phyloP scores from a whole-genome alignment of 2,329 filamentous ascomycete species.

The Neofusicoccum cordaticola region DNA sequence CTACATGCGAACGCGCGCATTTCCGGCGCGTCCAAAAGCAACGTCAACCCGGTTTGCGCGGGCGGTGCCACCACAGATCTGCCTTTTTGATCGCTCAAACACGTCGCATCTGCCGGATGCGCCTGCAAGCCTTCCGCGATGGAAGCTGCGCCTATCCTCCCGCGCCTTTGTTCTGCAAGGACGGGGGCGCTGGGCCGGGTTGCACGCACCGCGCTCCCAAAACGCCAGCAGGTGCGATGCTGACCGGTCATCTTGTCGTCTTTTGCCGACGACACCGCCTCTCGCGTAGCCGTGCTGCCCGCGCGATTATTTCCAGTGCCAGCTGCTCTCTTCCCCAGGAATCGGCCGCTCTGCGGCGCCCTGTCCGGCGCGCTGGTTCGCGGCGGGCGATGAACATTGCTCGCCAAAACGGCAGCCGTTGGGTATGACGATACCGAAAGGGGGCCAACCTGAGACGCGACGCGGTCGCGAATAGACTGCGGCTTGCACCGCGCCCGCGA shows the following conservation, averaged over 20 bases:
- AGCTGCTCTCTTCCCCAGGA: constrained; percentile 10
- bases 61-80: constrained; percentile 10
- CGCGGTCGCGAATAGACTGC: constrained; percentile 14
- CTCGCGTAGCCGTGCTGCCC: neutral
- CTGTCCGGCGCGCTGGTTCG: neutral
- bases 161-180: constrained; percentile 15
- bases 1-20: constrained; percentile 6
- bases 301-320: constrained; percentile 1
- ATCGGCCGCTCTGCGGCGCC: constrained; percentile 10
- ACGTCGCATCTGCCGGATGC: constrained; percentile 16
- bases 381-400: neutral
- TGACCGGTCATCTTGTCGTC: neutral
- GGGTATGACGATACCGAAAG: constrained; percentile 1
- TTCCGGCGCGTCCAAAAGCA: constrained; percentile 11
- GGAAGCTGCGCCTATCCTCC: constrained; percentile 17
- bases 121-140: constrained; percentile 16
- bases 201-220: neutral
- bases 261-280: neutral
- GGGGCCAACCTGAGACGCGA: constrained; percentile 15
- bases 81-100: constrained; percentile 15
- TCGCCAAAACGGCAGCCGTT: constrained; percentile 1
- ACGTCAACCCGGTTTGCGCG: constrained; percentile 14
- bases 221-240: neutral
- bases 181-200: constrained; percentile 7
- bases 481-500: constrained; percentile 12